Evolutionary conservation across 176 grass and related monocot species (phyloP), one percentile per base, ranked within the genome.

Genomic region (sorghum (Sorghum bicolor)): DNA sequence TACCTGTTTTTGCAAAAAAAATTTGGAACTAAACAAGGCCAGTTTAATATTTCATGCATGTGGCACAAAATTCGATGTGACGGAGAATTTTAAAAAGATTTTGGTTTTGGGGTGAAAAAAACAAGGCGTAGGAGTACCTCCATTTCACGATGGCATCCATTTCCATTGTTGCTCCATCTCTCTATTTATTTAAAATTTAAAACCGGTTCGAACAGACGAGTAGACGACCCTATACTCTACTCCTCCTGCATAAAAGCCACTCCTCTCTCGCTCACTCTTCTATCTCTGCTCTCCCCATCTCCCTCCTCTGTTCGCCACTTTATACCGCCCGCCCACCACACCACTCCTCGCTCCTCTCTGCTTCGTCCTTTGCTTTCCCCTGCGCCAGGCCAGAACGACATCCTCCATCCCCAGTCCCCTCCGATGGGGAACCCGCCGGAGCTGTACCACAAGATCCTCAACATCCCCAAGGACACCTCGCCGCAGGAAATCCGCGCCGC

Each of bases 401-500:
- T 10, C 30, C 47, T 53, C 13, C 4, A 13, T 40, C 12, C 4
- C 72, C 11, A 26, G 45, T 13, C 13, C 53, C 13, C 64, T 19
- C 75, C 61, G 77, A 98, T 98, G 93, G 91, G 89, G 24, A 98
- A 95, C 79, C 87, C 91, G 0, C 62, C 85, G 10, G 96, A 98
- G 31, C 63, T 98, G 25, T 93, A 98, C 83, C 87, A 84, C 85
- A 89, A 91, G 48, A 91, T 95, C 77, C 93, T 98, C 17, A 79
- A 92, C 80, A 47, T 95, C 81, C 88, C 91, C 43, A 90, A 55
- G 50, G 83, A 88, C 52, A 95, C 93, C 70, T 90, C 89, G 33
- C 80, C 85, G 19, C 89, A 92, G 76, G 96, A 95, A 82, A 93
- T 98, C 82, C 90, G 96, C 75, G 78, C 84, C 44, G 96, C 96